Evolutionary conservation across 345 rosid species (phyloP), one percentile per base, ranked within the genome.

Genomic region (Aurinia saxatilis): DNA sequence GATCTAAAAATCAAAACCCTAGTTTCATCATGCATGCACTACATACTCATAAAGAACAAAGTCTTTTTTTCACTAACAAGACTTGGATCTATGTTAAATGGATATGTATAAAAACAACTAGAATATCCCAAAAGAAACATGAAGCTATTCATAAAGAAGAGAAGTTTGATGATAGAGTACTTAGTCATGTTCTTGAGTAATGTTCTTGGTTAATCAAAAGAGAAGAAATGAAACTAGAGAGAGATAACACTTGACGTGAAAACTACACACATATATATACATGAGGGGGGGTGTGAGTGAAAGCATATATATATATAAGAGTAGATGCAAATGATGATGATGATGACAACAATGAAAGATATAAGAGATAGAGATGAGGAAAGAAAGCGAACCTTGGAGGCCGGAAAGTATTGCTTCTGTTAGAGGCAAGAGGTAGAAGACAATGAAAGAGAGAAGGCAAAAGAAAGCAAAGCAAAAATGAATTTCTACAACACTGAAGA

Each of bases 381-480:
- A 42, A 69, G 52, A 51, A 66, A 62, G 30, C 83, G 37, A 57
- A 79, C 82, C 84, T 81, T 60, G 67, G 63, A 71, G 75, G 71
- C 49, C 50, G 70, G 63, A 63, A 66, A 61, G 47, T 45, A 64
- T 76, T 58, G 55, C 56, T 56, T 64, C 47, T 72, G 64, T 60
- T 36, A 13, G 70, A 54, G 79, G 75, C 78, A 73, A 74, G 75
- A 60, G 65, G 50, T 70, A 66, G 76, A 76, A 60, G 79, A 79
- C 77, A 73, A 60, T 41, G 33, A 75, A 66, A 68, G 67, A 66
- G 75, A 65, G 41, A 46, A 35, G 39, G 39, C 29, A 54, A 48
- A 51, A 27, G 44, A 53, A 71, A 66, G 71, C 60, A 66, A 67
- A 69, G 65, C 64, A 60, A 67, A 50, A 71, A 63, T 66, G 71